Percentiles rank a stretch among this genome's conserved stretches.
Evolutionary conservation across 2,329 filamentous ascomycete genomes (phyloP).

Genomic region (Beauveria sp.): DNA sequence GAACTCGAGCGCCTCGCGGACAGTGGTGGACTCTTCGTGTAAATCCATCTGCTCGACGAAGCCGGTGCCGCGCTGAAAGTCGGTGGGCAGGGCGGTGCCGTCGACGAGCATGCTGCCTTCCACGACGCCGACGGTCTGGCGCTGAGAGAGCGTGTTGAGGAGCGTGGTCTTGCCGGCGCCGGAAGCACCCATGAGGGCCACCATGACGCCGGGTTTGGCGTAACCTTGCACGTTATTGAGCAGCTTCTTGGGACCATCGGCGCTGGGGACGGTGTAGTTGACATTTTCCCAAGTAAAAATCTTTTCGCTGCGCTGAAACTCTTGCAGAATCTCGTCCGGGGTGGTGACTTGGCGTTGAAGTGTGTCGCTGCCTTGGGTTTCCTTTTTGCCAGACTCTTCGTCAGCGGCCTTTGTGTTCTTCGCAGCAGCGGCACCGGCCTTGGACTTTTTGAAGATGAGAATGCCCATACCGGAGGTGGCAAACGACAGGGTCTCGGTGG

Average conservation of each 20-base stretch:
- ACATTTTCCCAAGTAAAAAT: conserved; percentile 67
- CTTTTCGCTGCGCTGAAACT: conserved; percentile 49
- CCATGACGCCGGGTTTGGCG: conserved; percentile 71
- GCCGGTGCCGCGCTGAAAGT: conserved; percentile 74
- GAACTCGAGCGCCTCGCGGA: conserved; percentile 59
- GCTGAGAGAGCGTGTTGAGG: conserved; percentile 66
- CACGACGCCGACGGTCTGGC: conserved; percentile 67
- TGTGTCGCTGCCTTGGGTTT: conserved; percentile 23
- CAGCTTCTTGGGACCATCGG: conserved; percentile 24
- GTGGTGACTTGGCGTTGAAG: conserved; percentile 9
- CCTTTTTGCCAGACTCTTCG: conserved; percentile 20
- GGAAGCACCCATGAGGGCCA: conserved; percentile 73
- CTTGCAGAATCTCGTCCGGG: conserved; percentile 31
- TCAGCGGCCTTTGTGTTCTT: conserved; percentile 19
- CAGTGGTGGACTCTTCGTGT: conserved; percentile 58
- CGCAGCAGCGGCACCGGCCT: conserved; percentile 44
- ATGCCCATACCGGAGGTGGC: conserved; percentile 56
- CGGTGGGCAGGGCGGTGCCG: conserved; percentile 60
- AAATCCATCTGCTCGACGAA: conserved; percentile 60
- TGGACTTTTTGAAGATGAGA: conserved; percentile 64
- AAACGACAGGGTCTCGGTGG: conserved; percentile 60
- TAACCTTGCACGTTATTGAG: conserved; percentile 58
- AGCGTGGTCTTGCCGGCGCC: conserved; percentile 81
- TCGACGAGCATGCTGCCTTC: conserved; percentile 75
- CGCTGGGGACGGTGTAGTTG: conserved; percentile 59